Conservation (phyloP, 1,139 yeast genomes). For the Suhomyces terraborum region DNA sequence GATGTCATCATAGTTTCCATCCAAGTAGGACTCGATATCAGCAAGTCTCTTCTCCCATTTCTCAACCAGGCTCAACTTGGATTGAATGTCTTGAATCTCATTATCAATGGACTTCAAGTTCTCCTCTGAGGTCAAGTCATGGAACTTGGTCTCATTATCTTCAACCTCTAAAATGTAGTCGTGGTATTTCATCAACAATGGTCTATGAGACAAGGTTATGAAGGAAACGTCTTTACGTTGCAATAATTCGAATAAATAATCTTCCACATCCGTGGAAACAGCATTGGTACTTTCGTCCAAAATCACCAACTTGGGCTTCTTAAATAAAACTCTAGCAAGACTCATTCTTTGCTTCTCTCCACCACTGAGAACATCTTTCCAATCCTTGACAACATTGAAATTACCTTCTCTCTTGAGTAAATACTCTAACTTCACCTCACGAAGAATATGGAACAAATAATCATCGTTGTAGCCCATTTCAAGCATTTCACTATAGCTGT, state of each 20-base stretch:
- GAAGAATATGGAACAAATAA: constrained; percentile 65
- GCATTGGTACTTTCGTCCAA: constrained; percentile 95
- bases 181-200: constrained; percentile 83
- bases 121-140: constrained; percentile 58
- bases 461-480: constrained; percentile 72
- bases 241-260: constrained; percentile 76
- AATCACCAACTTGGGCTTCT: constrained; percentile 78
- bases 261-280: constrained; percentile 89
- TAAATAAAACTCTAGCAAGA: constrained; percentile 84
- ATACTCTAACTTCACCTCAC: constrained; percentile 80
- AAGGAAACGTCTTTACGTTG: constrained; percentile 72
- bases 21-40: constrained; percentile 45
- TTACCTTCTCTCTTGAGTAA: constrained; percentile 64
- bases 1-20: constrained; percentile 34
- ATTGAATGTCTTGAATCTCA: constrained; percentile 63
- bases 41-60: constrained; percentile 54
- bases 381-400: constrained; percentile 65
- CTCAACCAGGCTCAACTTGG: constrained; percentile 53
- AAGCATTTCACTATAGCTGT: constrained; percentile 75
- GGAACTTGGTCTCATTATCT: constrained; percentile 44
- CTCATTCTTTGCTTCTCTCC: constrained; percentile 94
- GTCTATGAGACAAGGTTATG: constrained; percentile 84
- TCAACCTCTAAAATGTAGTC: constrained; percentile 70
- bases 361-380: constrained; percentile 92
- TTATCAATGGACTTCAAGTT: constrained; percentile 63